These are phyloP conservation scores for Plenodomus lindquistii DNA, from an alignment of 2,329 filamentous ascomycete genomes.

Conservation along the genomic window DNA sequence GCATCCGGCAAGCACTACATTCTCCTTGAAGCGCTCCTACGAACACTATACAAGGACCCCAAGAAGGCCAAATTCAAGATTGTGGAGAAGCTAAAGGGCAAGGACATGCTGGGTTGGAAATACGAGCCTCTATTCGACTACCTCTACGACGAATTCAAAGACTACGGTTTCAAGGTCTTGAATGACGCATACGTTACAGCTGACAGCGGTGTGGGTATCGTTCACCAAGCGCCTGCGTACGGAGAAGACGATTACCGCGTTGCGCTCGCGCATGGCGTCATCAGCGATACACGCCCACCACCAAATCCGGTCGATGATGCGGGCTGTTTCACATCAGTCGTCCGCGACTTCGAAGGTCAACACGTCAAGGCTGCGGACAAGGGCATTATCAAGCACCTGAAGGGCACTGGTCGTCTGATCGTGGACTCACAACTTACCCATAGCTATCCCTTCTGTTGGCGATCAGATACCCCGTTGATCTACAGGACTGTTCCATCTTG, in stretches of 20 bases:
- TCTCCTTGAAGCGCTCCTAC: constrained; percentile 77
- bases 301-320: constrained; percentile 88
- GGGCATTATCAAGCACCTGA: constrained; percentile 87
- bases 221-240: constrained; percentile 91
- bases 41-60: constrained; percentile 87
- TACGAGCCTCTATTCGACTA: constrained; percentile 90
- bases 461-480: constrained; percentile 93
- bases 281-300: constrained; percentile 75
- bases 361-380: constrained; percentile 94
- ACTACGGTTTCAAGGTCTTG: constrained; percentile 78
- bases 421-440: constrained; percentile 88
- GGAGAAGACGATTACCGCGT: constrained; percentile 96
- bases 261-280: constrained; percentile 74
- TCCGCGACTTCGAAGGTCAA: constrained; percentile 80
- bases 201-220: constrained; percentile 89
- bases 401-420: constrained; percentile 73
- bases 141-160: constrained; percentile 86
- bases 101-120: constrained; percentile 83
- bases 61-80: constrained; percentile 95
- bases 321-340: constrained; percentile 75
- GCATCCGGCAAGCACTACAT: constrained; percentile 82
- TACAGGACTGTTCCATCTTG: constrained; percentile 90
- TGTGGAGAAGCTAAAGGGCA: constrained; percentile 77
- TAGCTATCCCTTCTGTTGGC: constrained; percentile 90
- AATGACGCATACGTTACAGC: constrained; percentile 86